A percentile compares a stretch with the other conserved stretches of the same genome.
Conservation (phyloP, 2,329 filamentous ascomycete species). For the Tothia fuscella region DNA sequence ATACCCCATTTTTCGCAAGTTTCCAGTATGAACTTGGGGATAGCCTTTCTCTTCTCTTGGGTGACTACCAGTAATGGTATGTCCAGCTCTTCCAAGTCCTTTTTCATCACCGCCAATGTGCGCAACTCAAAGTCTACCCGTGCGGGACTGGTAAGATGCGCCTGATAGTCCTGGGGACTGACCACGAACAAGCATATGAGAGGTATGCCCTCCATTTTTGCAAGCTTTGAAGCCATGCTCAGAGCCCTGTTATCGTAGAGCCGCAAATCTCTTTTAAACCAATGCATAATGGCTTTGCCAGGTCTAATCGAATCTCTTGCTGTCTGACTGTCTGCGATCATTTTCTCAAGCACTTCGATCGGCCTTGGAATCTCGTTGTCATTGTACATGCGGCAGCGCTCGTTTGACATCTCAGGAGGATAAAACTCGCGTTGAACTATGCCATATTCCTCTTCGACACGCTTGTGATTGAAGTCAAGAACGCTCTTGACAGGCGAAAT, state of each 20-base stretch:
- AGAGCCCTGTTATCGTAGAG: conserved; percentile 39
- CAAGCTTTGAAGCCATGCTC: conserved; percentile 33
- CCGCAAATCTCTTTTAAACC: conserved; percentile 41
- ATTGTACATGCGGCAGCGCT: conserved; percentile 62
- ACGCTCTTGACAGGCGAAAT: neutral
- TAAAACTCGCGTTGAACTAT: conserved; percentile 55
- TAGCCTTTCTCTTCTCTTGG: conserved; percentile 30
- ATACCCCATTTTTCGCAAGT: conserved; percentile 34
- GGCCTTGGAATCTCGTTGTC: conserved; percentile 58
- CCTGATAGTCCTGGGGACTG: conserved; percentile 36
- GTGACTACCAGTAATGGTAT: conserved; percentile 37
- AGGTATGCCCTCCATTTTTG: conserved; percentile 30
- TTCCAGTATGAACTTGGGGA: conserved; percentile 29
- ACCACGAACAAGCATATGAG: conserved; percentile 36
- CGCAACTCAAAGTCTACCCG: conserved; percentile 38
- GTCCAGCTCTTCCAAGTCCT: conserved; percentile 34
- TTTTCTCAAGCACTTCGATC: conserved; percentile 53
- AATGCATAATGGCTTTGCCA: conserved; percentile 41
- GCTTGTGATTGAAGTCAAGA: conserved; percentile 23
- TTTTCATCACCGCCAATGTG: conserved; percentile 31
- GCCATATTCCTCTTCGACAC: conserved; percentile 25
- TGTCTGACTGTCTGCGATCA: conserved; percentile 48
- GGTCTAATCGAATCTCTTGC: conserved; percentile 42
- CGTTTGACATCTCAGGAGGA: conserved; percentile 74
- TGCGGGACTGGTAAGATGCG: conserved; percentile 39